Base-by-base conservation (phyloP, 163 green algal species). In the Scenedesmus sp. region DNA sequence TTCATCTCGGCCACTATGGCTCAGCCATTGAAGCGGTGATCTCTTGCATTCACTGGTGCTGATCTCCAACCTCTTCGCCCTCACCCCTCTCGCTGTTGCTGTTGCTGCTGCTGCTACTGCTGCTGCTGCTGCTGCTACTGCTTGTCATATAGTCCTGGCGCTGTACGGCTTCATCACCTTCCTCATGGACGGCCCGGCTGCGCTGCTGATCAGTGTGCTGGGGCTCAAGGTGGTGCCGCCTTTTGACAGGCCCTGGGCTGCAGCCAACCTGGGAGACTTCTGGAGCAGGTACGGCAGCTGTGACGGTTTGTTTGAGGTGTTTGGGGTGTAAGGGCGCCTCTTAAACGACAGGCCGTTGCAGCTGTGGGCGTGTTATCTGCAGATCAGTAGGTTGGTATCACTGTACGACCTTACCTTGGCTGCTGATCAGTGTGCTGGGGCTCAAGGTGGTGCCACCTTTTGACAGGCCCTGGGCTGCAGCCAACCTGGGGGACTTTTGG, bases 181-280 rank as follows among this genome's bases (percentile, higher is more conserved):
- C 52, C 86, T 97, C 18, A 97, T 97, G 95, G 95, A 97, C 73
- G 95, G 94, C 5, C 94, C 94, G 0, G 96, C 92, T 0, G 91
- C 90, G 0, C 10, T 96, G 84, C 12, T 93, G 9, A 92, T 93
- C 2, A 86, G 90, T 7, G 23, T 94, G 67, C 84, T 94, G 16
- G 95, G 93, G 23, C 60, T 97, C 77, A 79, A 93, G n/a, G 88
- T 98, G 52, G 92, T 94, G 0, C 96, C 96, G 2, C 95, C 97
- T 20, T 98, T 98, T 87, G 95, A 98, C 93, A 82, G 91, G 73
- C 96, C 96, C 5, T 98, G 94, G 94, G 26, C 91, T 82, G 77
- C 52, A 15, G 73, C 66, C 20, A 94, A 88, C 0, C 76, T 96
- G 52, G 86, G 93, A 70, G 94, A 96, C 87, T 96, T 95, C 34